Conservation (phyloP, 768 basidiomycete genomes). For the Hortiboletus flavorubellus region DNA sequence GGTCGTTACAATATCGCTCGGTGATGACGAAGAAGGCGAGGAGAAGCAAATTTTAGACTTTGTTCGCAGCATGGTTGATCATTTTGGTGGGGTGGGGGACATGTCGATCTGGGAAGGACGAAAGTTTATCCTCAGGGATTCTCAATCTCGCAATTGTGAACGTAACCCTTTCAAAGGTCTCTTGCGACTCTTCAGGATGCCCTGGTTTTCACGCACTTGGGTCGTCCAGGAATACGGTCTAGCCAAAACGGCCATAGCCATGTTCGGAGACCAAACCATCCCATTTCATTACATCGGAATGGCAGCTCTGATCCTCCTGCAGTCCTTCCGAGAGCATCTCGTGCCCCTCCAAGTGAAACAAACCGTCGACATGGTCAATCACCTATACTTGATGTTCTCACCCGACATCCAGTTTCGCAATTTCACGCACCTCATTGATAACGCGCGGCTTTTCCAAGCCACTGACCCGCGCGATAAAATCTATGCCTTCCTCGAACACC, state of each 20-base stretch:
- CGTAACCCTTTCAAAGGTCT: not conserved
- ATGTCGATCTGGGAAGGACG: not conserved
- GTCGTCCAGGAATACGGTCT: constrained; percentile 5
- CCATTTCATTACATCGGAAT: not conserved
- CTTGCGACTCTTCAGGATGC: not conserved
- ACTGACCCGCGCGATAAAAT: constrained; percentile 9
- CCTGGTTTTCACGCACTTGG: not conserved
- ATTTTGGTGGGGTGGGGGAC: not conserved
- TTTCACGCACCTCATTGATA: constrained; percentile 2
- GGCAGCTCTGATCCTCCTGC: not conserved
- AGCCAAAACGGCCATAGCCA: not conserved
- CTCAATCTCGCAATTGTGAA: not conserved
- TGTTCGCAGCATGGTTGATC: not conserved
- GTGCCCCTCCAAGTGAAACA: not conserved
- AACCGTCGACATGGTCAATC: not conserved
- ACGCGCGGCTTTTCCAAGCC: constrained; percentile 3
- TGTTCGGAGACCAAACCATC: constrained; percentile 1
- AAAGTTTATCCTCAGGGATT: not conserved
- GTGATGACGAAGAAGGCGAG: not conserved
- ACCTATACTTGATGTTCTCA: constrained; percentile 3
- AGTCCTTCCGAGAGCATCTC: not conserved
- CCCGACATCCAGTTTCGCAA: not conserved
- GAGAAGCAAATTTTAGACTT: not conserved
- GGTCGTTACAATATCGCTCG: not conserved
- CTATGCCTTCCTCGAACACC: constrained; percentile 5